Conservation (phyloP, 148 eudicot genomes). For the Nepenthes mirabilis region DNA sequence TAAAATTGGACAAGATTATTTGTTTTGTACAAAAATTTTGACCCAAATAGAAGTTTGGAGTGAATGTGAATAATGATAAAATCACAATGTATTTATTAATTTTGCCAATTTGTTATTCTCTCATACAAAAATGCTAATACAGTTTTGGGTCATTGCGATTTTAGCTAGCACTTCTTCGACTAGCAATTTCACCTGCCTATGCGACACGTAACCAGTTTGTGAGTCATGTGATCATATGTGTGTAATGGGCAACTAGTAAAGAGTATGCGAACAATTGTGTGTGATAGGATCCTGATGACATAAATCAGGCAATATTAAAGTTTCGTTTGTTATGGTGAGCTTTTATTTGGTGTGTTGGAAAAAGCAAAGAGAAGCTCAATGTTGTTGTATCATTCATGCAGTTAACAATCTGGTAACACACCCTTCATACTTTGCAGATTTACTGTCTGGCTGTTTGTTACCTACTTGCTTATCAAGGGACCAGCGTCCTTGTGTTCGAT, state of each 20-base stretch:
- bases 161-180: too few relatives aligned
- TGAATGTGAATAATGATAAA: too few relatives aligned
- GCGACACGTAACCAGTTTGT: too few relatives aligned
- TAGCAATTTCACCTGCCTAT: too few relatives aligned
- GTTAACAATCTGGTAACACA: not conserved
- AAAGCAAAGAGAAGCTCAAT: not conserved
- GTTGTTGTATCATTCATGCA: not conserved
- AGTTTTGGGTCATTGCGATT: too few relatives aligned
- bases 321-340: not conserved
- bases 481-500: conserved; percentile 54
- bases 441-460: conserved; percentile 53
- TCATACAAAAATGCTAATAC: too few relatives aligned
- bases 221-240: too few relatives aligned
- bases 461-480: conserved; percentile 58
- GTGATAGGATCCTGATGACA: not conserved
- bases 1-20: too few relatives aligned
- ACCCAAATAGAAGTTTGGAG: too few relatives aligned
- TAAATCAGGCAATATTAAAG: not conserved
- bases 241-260: not conserved
- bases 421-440: conserved; percentile 26
- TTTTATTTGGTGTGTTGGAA: not conserved
- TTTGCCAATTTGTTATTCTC: too few relatives aligned
- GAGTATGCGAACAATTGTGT: not conserved
- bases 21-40: too few relatives aligned
- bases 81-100: too few relatives aligned